Conservation (phyloP, 495 filamentous ascomycete species). For the Penicillium coffeae region DNA sequence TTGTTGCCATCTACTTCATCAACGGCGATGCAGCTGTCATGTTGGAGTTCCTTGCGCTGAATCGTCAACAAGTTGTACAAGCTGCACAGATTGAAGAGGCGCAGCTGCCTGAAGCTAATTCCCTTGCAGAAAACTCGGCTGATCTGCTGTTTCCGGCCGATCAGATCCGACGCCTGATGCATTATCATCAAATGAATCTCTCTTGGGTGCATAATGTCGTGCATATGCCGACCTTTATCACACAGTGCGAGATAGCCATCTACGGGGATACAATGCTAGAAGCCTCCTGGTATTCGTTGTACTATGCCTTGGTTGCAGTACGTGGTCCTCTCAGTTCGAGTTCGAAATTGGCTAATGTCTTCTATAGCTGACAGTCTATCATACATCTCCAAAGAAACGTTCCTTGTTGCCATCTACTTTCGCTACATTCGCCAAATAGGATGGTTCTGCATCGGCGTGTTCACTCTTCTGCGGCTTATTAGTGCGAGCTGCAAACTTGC, state of each 20-base stretch:
- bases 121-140: not conserved
- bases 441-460: slow-evolving; percentile 16
- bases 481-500: slow-evolving; percentile 15
- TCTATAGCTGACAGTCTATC: no score
- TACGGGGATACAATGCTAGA: not conserved
- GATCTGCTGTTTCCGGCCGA: not conserved
- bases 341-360: no score
- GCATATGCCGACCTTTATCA: slow-evolving; percentile 11
- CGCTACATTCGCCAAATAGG: slow-evolving; percentile 8
- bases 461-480: slow-evolving; percentile 11
- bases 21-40: slow-evolving; percentile 5
- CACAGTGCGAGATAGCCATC: slow-evolving; percentile 1
- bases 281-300: not conserved
- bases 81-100: not conserved
- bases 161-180: slow-evolving; percentile 1
- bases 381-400: no score
- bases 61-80: slow-evolving; percentile 5
- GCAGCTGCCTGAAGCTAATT: not conserved
- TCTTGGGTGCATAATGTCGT: slow-evolving; percentile 17
- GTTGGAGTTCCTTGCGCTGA: slow-evolving; percentile 10
- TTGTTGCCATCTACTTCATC: not conserved
- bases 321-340: no score
- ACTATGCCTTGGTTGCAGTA: no score
- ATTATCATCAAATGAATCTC: slow-evolving; percentile 4
- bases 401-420: slow-evolving; percentile 6